Conservation (phyloP, 208 protist genomes). For the Trypanosoma cruzi region DNA sequence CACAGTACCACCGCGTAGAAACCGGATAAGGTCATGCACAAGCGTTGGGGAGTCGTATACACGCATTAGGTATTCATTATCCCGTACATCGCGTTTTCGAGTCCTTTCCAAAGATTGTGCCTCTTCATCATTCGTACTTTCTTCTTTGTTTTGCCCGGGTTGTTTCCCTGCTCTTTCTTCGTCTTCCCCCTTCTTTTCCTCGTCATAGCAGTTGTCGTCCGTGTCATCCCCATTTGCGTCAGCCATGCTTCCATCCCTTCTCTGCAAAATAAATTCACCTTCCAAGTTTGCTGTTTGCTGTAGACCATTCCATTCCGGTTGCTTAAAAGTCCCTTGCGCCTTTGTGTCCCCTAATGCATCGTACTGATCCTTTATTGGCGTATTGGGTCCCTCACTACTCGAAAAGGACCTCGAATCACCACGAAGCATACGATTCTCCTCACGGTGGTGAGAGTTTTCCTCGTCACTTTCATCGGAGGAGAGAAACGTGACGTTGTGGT, state of each 20-base stretch:
- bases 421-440: constrained; percentile 43
- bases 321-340: not conserved
- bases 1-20: constrained; percentile 75
- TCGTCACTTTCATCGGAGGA: constrained; percentile 87
- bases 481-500: constrained; percentile 76
- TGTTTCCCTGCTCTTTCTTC: not conserved
- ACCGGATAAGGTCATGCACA: constrained; percentile 83
- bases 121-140: not conserved
- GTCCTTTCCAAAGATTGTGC: constrained; percentile 18
- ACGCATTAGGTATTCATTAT: constrained; percentile 73
- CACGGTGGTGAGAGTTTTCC: constrained; percentile 76
- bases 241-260: not conserved
- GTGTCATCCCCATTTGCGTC: not conserved
- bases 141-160: not conserved
- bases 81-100: constrained; percentile 23
- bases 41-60: constrained; percentile 90
- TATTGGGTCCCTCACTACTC: not conserved
- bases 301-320: not conserved
- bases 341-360: not conserved
- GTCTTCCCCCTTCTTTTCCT: constrained; percentile 6
- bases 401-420: not conserved
- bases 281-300: not conserved
- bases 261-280: not conserved
- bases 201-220: not conserved
- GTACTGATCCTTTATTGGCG: not conserved